Evolutionary conservation across 306 rosid genomes (phyloP), one percentile per base, ranked within the genome.

Genomic region (Astragalus glycyphyllos): DNA sequence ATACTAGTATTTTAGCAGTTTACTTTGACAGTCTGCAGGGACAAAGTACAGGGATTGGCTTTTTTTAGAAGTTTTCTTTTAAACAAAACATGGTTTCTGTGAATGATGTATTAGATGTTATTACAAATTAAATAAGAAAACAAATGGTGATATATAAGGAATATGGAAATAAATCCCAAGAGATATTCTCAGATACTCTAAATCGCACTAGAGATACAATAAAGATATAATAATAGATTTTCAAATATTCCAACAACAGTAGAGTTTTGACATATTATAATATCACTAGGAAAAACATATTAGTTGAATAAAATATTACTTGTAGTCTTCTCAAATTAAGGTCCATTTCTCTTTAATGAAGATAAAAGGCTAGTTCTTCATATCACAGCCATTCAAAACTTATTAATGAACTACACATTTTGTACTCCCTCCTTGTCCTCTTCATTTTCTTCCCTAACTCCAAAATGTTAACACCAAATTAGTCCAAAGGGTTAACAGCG

Each of bases 281-380:
- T 38, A 48, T 16, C 29, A 62, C 20, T 62, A 41, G 35, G 61
- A 23, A 68, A 45, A 10, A 32, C 46, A 66, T 63, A 44, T 54
- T 23, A 11, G 55, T 32, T 66, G 40, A 66, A 68, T 50, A 68
- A 35, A 11, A 31, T 0, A n/a, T 38, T 32, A 66, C 40, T 17
- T 53, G 37, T 34, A 17, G 23, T 38, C 8, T 37, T 13, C 59
- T 20, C 8, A 35, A 50, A 11, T 32, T 35, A 38, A 49, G 37
- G 47, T 37, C 12, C n/a, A 54, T 1, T 55, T 7, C 26, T 45
- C 56, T 26, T 64, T 64, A 53, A 68, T 20, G 12, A 38, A 40
- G 29, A 44, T 40, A 37, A 53, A 40, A 69, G 42, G 44, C 4
- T 29, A 62, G 64, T 20, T 38, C 26, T 53, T 40, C 47, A 10